These are phyloP conservation scores for Cymbidium sinense DNA, from an alignment of 106 monocot genomes.

Conservation along the genomic window DNA sequence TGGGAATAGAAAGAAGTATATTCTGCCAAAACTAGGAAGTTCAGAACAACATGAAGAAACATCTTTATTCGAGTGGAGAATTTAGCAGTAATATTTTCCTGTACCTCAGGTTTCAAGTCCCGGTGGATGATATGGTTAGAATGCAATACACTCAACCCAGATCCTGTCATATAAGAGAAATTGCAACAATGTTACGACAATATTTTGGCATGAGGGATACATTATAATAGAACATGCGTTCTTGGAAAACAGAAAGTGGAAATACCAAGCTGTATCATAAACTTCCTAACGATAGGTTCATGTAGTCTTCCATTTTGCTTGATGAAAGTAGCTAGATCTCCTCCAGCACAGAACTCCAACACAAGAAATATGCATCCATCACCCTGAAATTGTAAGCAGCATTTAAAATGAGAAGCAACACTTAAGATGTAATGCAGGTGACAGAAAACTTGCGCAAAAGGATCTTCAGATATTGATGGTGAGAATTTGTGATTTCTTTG, in stretches of 20 bases:
- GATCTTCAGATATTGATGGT: too few relatives aligned
- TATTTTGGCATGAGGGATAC: not conserved
- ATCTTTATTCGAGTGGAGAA: not conserved
- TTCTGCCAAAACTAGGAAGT: conserved; percentile 16
- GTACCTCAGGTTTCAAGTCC: conserved; percentile 60
- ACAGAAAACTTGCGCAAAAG: too few relatives aligned
- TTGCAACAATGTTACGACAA: not conserved
- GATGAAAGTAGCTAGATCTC: conserved; percentile 39
- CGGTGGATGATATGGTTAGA: conserved; percentile 47
- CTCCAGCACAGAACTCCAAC: conserved; percentile 49
- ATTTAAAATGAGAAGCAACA: not conserved
- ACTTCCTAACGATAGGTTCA: conserved; percentile 34
- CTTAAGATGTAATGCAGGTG: too few relatives aligned
- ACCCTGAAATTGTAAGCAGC: conserved; percentile 2
- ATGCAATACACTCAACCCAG: conserved; percentile 37
- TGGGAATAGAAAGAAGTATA: conserved; percentile 43
- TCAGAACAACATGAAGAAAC: not conserved
- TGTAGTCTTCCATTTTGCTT: conserved; percentile 24
- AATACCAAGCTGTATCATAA: conserved; percentile 55
- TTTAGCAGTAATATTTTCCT: not conserved
- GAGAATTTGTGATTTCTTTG: too few relatives aligned
- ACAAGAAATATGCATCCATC: conserved; percentile 43
- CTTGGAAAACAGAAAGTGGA: not conserved
- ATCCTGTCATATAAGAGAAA: conserved; percentile 29
- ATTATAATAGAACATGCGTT: not conserved